Percentiles rank a stretch among this genome's conserved stretches.
These are phyloP conservation scores for Microbotryum lychnidis-dioicae DNA, from an alignment of 1,284 basidiomycete species.

Conservation along the genomic window DNA sequence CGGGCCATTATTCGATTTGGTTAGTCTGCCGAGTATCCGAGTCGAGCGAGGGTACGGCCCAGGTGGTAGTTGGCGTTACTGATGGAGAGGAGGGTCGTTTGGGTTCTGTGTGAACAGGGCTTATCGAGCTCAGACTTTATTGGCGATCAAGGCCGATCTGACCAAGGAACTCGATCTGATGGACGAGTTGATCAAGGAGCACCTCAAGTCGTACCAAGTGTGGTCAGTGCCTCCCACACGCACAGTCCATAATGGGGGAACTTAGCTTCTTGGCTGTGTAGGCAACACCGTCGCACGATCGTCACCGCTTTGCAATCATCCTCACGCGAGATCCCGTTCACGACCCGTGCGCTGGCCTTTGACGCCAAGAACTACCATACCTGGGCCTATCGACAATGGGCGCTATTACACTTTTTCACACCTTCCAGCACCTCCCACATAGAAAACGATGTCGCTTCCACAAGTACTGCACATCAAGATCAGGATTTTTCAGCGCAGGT, in stretches of 20 bases:
- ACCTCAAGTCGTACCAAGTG: constrained; percentile 90
- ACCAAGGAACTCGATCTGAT: constrained; percentile 68
- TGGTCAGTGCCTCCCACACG: constrained; percentile 49
- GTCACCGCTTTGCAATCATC: constrained; percentile 48
- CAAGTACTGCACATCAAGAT: constrained; percentile 12
- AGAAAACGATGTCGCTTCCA: constrained; percentile 1
- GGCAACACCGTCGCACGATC: constrained; percentile 80
- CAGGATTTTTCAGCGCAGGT: constrained; percentile 51
- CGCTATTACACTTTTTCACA: constrained; percentile 64
- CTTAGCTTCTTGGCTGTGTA: constrained; percentile 16
- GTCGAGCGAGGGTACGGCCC: neutral
- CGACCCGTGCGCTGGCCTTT: constrained; percentile 56
- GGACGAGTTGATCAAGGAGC: constrained; percentile 69
- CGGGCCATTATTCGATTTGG: constrained; percentile 92
- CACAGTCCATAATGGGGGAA: too few relatives aligned
- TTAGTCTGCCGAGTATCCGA: constrained; percentile 38
- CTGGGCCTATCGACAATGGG: constrained; percentile 89
- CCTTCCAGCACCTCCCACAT: neutral
- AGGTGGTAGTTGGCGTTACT: too few relatives aligned
- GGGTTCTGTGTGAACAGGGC: constrained; percentile 54
- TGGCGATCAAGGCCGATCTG: constrained; percentile 58
- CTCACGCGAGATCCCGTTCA: constrained; percentile 64
- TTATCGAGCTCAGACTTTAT: constrained; percentile 76
- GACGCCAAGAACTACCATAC: constrained; percentile 95
- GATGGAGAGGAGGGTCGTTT: too few relatives aligned